phyloP scores from a whole-genome alignment of 2,329 filamentous ascomycete species.

The Hirsutella minnesotensis region DNA sequence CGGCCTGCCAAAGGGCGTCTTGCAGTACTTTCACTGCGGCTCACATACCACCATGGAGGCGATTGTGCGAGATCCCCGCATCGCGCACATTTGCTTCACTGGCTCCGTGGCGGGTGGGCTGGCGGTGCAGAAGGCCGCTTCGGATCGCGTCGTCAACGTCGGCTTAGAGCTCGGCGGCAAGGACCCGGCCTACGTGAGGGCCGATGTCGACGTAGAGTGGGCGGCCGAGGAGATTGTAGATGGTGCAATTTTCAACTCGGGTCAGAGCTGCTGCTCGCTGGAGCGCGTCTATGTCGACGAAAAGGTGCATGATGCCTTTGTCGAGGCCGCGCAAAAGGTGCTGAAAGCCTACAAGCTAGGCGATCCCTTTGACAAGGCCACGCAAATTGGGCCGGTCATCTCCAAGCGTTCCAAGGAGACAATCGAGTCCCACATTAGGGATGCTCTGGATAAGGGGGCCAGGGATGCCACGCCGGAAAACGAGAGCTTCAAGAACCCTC shows the following conservation, averaged over 20 bases:
- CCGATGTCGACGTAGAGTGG: slow-evolving; percentile 81
- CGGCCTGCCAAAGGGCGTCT: slow-evolving; percentile 69
- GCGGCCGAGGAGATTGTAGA: slow-evolving; percentile 91
- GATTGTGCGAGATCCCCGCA: slow-evolving; percentile 63
- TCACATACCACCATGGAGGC: slow-evolving; percentile 65
- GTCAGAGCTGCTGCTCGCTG: slow-evolving; percentile 92
- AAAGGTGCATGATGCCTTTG: slow-evolving; percentile 71
- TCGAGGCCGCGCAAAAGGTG: slow-evolving; percentile 68
- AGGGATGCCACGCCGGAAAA: slow-evolving; percentile 77
- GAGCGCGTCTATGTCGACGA: slow-evolving; percentile 88
- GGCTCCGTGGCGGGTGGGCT: slow-evolving; percentile 83
- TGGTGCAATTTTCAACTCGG: slow-evolving; percentile 93
- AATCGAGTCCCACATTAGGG: slow-evolving; percentile 68
- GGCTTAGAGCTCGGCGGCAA: slow-evolving; percentile 90
- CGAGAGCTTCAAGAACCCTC: slow-evolving; percentile 59
- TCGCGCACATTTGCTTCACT: slow-evolving; percentile 83
- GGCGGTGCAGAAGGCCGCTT: slow-evolving; percentile 72
- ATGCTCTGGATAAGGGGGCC: slow-evolving; percentile 74
- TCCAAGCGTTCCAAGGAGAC: slow-evolving; percentile 66
- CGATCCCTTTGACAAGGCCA: slow-evolving; percentile 69
- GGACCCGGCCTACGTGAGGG: slow-evolving; percentile 80
- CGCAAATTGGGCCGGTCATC: slow-evolving; percentile 80
- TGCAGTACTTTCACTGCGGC: slow-evolving; percentile 88
- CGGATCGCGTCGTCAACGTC: slow-evolving; percentile 74
- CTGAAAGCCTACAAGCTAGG: slow-evolving; percentile 74